Evolutionary conservation across 805 yeast species (phyloP).

Genomic region (Clavispora asparagi): DNA sequence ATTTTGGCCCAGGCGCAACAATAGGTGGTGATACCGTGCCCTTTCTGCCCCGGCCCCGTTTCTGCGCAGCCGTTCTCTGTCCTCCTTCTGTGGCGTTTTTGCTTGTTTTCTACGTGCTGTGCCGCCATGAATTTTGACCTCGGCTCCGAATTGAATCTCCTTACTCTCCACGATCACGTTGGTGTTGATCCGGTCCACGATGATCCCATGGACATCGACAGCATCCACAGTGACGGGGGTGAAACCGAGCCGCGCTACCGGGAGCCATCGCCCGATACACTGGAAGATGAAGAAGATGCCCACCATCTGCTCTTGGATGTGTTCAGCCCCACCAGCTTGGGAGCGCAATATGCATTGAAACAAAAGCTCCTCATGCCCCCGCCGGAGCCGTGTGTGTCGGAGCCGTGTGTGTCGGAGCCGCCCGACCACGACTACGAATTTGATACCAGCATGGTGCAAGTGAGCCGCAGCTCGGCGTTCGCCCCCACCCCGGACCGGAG

Average conservation of each 20-base stretch:
- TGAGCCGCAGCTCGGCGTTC: not conserved
- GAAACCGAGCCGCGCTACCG: not conserved
- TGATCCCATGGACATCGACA: conserved; percentile 22
- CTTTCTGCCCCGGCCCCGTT: not conserved
- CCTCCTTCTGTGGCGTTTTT: too few species aligned
- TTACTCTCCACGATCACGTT: conserved; percentile 4
- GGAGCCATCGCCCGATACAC: not conserved
- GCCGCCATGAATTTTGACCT: conserved; percentile 7
- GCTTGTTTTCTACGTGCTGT: not conserved
- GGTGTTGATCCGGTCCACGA: not conserved
- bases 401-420: conserved; percentile 3
- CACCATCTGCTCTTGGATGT: conserved; percentile 13
- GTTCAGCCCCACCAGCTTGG: conserved; percentile 36
- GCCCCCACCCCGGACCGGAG: not conserved
- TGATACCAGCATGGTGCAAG: conserved; percentile 16
- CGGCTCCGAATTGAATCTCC: conserved; percentile 11
- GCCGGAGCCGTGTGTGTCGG: conserved; percentile 19
- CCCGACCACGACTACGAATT: conserved; percentile 21
- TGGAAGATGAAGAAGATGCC: not conserved
- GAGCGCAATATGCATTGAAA: conserved; percentile 35
- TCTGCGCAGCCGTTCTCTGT: too few species aligned
- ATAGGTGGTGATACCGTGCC: not conserved
- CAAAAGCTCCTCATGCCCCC: conserved; percentile 28
- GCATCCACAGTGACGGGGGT: not conserved
- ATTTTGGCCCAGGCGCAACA: not conserved